Conservation (phyloP, 306 rosid genomes). For the Sicyos baderoa region DNA sequence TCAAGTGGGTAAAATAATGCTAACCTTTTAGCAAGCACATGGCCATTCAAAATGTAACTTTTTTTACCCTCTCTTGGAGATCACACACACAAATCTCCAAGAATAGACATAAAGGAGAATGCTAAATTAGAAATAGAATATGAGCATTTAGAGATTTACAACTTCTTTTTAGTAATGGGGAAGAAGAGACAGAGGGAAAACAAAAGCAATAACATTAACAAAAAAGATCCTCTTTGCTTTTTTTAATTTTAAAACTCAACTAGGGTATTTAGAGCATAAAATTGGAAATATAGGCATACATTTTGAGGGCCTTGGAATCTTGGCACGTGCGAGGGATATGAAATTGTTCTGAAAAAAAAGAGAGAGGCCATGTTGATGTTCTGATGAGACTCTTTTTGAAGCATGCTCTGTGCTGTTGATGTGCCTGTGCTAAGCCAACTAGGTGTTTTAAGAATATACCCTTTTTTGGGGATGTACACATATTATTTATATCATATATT, state of each 20-base stretch:
- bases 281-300: not conserved
- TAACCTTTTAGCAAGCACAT: conserved; percentile 7
- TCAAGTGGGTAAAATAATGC: conserved; percentile 10
- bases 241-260: too few relatives aligned
- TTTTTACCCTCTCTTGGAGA: not conserved
- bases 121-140: not conserved
- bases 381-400: not conserved
- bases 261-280: not conserved
- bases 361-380: not conserved
- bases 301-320: not conserved
- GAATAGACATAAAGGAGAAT: conserved; percentile 17
- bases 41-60: conserved; percentile 2
- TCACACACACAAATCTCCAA: conserved; percentile 11
- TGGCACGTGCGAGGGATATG: conserved; percentile 1
- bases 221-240: too few relatives aligned
- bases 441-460: not conserved
- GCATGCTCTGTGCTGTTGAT: not conserved
- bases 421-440: not conserved
- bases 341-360: not conserved
- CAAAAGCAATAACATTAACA: not conserved
- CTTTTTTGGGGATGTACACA: not conserved
- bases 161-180: not conserved
- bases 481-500: not conserved
- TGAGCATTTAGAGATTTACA: not conserved
- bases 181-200: not conserved